phyloP scores from a whole-genome alignment of 2,329 filamentous ascomycete genomes.

The Paradendryphiella salina region DNA sequence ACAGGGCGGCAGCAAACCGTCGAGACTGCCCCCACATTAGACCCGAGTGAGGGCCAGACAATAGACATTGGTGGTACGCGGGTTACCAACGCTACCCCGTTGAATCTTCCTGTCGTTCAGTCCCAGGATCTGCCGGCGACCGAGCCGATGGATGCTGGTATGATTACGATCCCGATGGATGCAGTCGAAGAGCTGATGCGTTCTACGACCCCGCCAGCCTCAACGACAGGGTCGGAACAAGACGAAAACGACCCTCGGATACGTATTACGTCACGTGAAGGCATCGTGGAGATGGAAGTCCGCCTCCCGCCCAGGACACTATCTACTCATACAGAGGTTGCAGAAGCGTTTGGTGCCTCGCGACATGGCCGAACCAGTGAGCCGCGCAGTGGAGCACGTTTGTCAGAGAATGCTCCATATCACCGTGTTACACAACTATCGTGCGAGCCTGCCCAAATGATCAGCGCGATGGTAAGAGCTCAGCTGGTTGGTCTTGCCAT shows the following conservation, averaged over 20 bases:
- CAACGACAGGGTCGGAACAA: constrained; percentile 32
- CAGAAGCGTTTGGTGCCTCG: constrained; percentile 15
- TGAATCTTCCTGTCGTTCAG: constrained; percentile 28
- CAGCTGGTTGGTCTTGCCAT: constrained; percentile 38
- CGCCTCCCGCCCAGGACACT: constrained; percentile 41
- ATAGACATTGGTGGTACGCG: constrained; percentile 26
- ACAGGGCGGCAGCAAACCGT: constrained; percentile 2
- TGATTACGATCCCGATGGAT: constrained; percentile 15
- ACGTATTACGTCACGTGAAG: constrained; percentile 45
- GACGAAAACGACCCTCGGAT: constrained; percentile 43
- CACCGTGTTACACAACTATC: constrained; percentile 46
- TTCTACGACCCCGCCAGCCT: constrained; percentile 27
- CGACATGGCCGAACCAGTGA: constrained; percentile 11
- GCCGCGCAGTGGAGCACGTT: constrained; percentile 7
- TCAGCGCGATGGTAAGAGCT: constrained; percentile 37
- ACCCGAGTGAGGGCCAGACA: constrained; percentile 11
- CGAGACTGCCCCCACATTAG: constrained; percentile 1
- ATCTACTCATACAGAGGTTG: constrained; percentile 34
- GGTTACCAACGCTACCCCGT: constrained; percentile 28
- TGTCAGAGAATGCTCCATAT: constrained; percentile 14
- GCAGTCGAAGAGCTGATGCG: constrained; percentile 19
- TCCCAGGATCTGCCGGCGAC: background rate
- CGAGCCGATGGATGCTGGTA: constrained; percentile 9
- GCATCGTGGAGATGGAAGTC: constrained; percentile 47
- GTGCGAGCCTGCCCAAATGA: constrained; percentile 38